phyloP scores from a whole-genome alignment of 129 eudicot species.

The Smallanthus sonchifolius region DNA sequence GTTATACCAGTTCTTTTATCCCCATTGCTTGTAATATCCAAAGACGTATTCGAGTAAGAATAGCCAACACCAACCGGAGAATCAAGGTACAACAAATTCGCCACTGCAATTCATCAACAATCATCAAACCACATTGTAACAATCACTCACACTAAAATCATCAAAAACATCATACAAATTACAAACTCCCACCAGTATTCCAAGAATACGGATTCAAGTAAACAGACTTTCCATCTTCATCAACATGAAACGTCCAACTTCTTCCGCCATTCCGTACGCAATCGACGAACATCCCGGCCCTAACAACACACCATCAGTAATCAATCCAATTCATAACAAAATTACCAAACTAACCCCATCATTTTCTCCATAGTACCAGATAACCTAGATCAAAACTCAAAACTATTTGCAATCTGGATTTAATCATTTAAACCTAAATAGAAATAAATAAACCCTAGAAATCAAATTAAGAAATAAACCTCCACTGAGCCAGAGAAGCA shows the following conservation, averaged over 20 bases:
- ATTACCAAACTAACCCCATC: neutral
- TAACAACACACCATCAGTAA: constrained; percentile 14
- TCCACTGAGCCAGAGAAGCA: constrained; percentile 94
- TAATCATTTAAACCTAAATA: too few species aligned
- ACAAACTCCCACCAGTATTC: constrained; percentile 57
- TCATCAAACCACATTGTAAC: neutral
- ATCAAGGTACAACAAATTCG: constrained; percentile 77
- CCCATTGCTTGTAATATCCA: constrained; percentile 68
- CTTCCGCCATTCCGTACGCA: constrained; percentile 88
- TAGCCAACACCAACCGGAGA: constrained; percentile 99
- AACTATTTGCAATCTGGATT: too few species aligned
- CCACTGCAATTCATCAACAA: constrained; percentile 47
- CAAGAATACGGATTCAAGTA: constrained; percentile 85
- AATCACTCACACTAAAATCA: constrained; percentile 1
- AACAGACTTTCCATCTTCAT: constrained; percentile 79
- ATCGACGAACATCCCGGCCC: constrained; percentile 99
- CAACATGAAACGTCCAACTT: constrained; percentile 83
- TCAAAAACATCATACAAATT: neutral
- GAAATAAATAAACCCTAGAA: too few species aligned
- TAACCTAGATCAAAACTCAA: too few species aligned
- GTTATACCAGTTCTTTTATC: constrained; percentile 86
- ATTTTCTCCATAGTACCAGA: neutral
- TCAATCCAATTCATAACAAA: neutral
- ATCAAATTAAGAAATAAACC: constrained; percentile 29
- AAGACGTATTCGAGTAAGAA: constrained; percentile 84